These are phyloP conservation scores for Hypoxylon sp. DNA, from an alignment of 2,329 filamentous ascomycete genomes.

Conservation along the genomic window DNA sequence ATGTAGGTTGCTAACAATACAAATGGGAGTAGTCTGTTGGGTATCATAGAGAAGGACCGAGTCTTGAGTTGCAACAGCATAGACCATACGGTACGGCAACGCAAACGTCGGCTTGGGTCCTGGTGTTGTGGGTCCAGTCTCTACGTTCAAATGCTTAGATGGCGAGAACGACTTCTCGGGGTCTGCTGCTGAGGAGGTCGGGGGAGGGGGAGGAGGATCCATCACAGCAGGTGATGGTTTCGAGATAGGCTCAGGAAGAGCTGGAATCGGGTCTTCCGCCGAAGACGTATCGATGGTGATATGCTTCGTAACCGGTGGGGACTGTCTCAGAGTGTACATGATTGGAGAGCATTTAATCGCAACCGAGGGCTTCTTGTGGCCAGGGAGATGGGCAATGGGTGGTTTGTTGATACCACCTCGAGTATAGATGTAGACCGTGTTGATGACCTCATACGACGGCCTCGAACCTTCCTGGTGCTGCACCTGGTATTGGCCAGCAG, in stretches of 20 bases:
- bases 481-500: slow-evolving; percentile 94
- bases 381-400: slow-evolving; percentile 92
- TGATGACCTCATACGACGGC: slow-evolving; percentile 86
- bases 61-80: slow-evolving; percentile 97
- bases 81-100: slow-evolving; percentile 92
- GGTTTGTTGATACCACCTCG: slow-evolving; percentile 96
- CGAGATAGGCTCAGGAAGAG: slow-evolving; percentile 85
- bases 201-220: slow-evolving; percentile 86
- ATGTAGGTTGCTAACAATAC: slow-evolving; percentile 95
- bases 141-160: slow-evolving; percentile 64
- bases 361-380: slow-evolving; percentile 98
- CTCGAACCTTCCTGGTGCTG: slow-evolving; percentile 79
- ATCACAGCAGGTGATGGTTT: slow-evolving; percentile 76
- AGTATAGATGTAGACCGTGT: slow-evolving; percentile 99
- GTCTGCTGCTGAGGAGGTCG: slow-evolving; percentile 64
- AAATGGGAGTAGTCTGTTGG: slow-evolving; percentile 93
- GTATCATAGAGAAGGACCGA: slow-evolving; percentile 96
- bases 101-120: slow-evolving; percentile 81
- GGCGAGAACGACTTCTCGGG: slow-evolving; percentile 66
- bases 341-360: slow-evolving; percentile 95
- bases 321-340: slow-evolving; percentile 84
- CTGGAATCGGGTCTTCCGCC: slow-evolving; percentile 84
- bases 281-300: slow-evolving; percentile 97
- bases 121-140: slow-evolving; percentile 66
- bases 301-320: slow-evolving; percentile 79